Conservation (phyloP, 805 yeast species). For the Saturnispora sanitii region DNA sequence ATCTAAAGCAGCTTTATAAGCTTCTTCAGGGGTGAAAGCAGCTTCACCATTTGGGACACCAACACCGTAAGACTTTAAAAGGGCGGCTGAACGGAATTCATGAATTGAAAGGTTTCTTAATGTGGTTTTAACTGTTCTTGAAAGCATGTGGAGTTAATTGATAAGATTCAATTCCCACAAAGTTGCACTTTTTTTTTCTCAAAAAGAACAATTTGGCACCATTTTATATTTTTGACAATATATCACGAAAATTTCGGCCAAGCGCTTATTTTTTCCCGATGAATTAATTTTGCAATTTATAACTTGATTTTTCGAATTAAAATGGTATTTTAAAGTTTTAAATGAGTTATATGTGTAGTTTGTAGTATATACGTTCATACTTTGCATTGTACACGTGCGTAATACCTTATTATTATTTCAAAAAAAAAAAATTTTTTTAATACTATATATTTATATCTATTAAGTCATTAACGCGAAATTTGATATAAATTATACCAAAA, state of each 20-base stretch:
- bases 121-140: conserved; percentile 6
- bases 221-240: background rate
- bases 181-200: too few relatives aligned
- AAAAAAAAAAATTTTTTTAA: too few relatives aligned
- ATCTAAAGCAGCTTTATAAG: conserved; percentile 68
- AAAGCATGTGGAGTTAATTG: background rate
- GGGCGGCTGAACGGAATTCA: conserved; percentile 89
- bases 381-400: too few relatives aligned
- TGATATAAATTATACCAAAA: conserved; percentile 1
- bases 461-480: too few relatives aligned
- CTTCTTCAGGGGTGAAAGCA: conserved; percentile 83
- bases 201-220: background rate
- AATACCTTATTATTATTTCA: too few relatives aligned
- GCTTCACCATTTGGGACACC: conserved; percentile 89
- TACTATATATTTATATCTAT: too few relatives aligned
- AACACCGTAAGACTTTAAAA: conserved; percentile 72
- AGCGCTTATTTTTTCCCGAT: conserved; percentile 16
- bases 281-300: too few relatives aligned
- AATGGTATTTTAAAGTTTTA: too few relatives aligned
- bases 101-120: conserved; percentile 79
- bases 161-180: background rate
- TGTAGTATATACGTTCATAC: too few relatives aligned
- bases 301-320: too few relatives aligned
- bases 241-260: conserved; percentile 1
- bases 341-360: too few relatives aligned